Evolutionary conservation across 2,329 filamentous ascomycete genomes (phyloP).

Genomic region (Aspergillus proliferans): DNA sequence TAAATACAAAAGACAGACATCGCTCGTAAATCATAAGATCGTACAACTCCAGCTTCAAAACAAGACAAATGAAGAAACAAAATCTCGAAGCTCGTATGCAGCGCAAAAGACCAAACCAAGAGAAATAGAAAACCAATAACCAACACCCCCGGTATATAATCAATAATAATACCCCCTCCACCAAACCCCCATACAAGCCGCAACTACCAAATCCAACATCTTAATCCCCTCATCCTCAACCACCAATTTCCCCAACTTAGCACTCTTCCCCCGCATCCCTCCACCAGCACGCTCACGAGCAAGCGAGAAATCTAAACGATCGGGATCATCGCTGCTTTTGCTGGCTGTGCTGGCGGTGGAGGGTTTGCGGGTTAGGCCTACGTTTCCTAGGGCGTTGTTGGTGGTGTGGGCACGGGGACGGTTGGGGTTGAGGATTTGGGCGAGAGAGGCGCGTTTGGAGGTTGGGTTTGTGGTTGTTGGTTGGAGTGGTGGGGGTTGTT

Average conservation of each 20-base stretch:
- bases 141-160: not conserved
- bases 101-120: slow-evolving; percentile 1
- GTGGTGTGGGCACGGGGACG: slow-evolving; percentile 23
- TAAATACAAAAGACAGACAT: too few species aligned
- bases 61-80: not conserved
- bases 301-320: slow-evolving; percentile 63
- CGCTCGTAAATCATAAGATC: not conserved
- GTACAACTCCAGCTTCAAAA: not conserved
- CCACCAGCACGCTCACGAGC: slow-evolving; percentile 81
- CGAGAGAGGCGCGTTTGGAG: slow-evolving; percentile 25
- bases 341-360: slow-evolving; percentile 25
- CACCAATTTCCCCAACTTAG: slow-evolving; percentile 90
- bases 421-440: slow-evolving; percentile 26
- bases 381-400: slow-evolving; percentile 5
- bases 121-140: not conserved
- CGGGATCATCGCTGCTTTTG: slow-evolving; percentile 12
- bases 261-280: slow-evolving; percentile 75
- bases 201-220: slow-evolving; percentile 90
- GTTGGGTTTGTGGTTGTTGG: slow-evolving; percentile 4
- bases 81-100: not conserved
- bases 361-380: slow-evolving; percentile 20
- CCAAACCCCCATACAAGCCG: slow-evolving; percentile 87
- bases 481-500: not conserved
- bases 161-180: slow-evolving; percentile 68
- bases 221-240: slow-evolving; percentile 84